Evolutionary conservation across 441 rosid species (phyloP).

Genomic region (Eruca vesicaria): DNA sequence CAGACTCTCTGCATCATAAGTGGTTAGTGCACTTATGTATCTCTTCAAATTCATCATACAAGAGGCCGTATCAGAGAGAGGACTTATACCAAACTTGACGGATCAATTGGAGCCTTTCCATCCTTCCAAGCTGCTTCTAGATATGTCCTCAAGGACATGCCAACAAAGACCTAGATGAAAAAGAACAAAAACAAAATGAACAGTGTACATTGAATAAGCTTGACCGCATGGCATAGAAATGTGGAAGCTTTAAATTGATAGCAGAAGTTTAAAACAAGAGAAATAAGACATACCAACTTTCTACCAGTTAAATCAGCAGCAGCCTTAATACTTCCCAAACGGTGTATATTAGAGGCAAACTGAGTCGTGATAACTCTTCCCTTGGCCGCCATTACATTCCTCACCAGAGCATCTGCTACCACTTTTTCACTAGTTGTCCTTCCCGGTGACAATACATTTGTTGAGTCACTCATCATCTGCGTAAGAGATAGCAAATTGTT

Average conservation of each 20-base stretch:
- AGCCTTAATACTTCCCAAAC: conserved; percentile 96
- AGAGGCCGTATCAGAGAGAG: background rate
- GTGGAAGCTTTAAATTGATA: too few relatives aligned
- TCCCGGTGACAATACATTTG: conserved; percentile 92
- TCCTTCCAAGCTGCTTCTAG: conserved; percentile 99
- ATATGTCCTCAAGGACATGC: conserved; percentile 95
- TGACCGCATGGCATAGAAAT: background rate
- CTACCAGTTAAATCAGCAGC: conserved; percentile 95
- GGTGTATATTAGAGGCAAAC: conserved; percentile 94
- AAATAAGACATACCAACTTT: conserved; percentile 62
- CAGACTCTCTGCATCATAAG: conserved; percentile 5
- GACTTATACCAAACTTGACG: conserved; percentile 76
- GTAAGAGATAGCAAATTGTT: background rate
- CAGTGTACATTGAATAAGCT: conserved; percentile 13
- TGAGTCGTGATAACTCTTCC: conserved; percentile 97
- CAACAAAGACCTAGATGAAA: conserved; percentile 75
- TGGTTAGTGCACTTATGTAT: background rate
- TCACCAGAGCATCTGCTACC: conserved; percentile 75
- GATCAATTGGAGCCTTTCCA: conserved; percentile 96
- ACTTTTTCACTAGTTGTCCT: conserved; percentile 84
- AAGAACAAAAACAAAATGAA: conserved; percentile 10
- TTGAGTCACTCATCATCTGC: conserved; percentile 99
- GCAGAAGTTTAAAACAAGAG: background rate
- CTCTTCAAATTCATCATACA: background rate
- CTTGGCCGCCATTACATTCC: conserved; percentile 72